Conservation (phyloP, 2,329 filamentous ascomycete genomes). For the Aspergillus proliferans region DNA sequence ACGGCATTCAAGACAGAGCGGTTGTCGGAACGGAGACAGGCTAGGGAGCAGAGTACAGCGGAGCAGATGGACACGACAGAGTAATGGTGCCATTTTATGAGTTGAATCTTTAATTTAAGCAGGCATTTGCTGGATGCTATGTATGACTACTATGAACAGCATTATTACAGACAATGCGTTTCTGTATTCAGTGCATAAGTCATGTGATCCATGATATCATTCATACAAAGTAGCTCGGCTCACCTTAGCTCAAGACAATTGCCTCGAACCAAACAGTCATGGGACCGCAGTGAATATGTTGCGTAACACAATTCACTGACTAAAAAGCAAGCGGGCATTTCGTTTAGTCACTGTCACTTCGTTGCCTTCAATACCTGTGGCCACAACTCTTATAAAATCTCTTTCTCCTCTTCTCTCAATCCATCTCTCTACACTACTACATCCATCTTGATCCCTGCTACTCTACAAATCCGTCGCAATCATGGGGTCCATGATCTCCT, state of each 20-base stretch:
- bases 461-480: background rate
- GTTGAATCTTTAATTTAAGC: background rate
- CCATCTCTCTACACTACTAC: too few relatives aligned
- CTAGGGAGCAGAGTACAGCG: slow-evolving; percentile 6
- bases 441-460: background rate
- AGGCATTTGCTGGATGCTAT: background rate
- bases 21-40: slow-evolving; percentile 37
- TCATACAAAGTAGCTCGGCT: background rate
- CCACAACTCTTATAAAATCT: background rate
- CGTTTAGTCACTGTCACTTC: background rate
- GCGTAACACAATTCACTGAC: too few relatives aligned
- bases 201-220: background rate
- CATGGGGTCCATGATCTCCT: slow-evolving; percentile 22
- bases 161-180: background rate
- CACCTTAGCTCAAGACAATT: background rate
- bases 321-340: background rate
- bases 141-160: background rate
- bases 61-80: slow-evolving; percentile 34
- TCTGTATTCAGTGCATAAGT: background rate
- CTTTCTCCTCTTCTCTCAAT: background rate
- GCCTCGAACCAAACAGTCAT: too few relatives aligned
- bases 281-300: too few relatives aligned
- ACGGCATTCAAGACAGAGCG: slow-evolving; percentile 54
- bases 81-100: background rate
- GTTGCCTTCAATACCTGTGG: background rate